phyloP scores from a whole-genome alignment of 2,329 filamentous ascomycete species.

The Aphanocladium album region DNA sequence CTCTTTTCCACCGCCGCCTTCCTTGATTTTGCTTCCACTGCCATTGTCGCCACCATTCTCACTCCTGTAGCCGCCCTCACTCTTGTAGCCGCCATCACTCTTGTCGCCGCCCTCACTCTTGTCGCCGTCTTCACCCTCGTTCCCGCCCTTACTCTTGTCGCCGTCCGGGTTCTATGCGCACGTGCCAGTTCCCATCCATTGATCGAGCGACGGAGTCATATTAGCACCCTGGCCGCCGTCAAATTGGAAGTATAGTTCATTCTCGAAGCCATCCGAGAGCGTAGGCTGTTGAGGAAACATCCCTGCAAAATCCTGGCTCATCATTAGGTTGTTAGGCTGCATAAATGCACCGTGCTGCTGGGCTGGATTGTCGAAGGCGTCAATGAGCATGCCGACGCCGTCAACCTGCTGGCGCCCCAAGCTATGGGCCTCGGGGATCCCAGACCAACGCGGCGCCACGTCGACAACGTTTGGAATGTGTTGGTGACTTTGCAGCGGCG shows the following conservation, averaged over 20 bases:
- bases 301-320: not conserved
- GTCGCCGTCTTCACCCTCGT: too few relatives aligned
- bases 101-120: too few relatives aligned
- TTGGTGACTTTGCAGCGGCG: constrained; percentile 13
- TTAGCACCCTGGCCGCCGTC: constrained; percentile 25
- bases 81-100: too few relatives aligned
- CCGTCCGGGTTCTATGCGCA: constrained; percentile 14
- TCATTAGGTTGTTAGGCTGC: not conserved
- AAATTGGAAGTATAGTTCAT: constrained; percentile 40
- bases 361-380: constrained; percentile 33
- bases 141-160: too few relatives aligned
- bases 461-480: not conserved
- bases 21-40: too few relatives aligned
- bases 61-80: too few relatives aligned
- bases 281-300: not conserved
- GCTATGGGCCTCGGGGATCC: too few relatives aligned
- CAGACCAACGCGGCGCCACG: not conserved
- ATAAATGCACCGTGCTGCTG: constrained; percentile 11
- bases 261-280: constrained; percentile 41
- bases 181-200: constrained; percentile 6
- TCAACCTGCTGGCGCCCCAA: constrained; percentile 22
- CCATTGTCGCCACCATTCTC: too few relatives aligned
- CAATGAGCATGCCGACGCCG: constrained; percentile 37
- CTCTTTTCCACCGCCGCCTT: too few relatives aligned
- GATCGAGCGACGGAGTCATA: not conserved